These are phyloP conservation scores for Hymenoscyphus fructigenus DNA, from an alignment of 2,329 filamentous ascomycete species.

Conservation along the genomic window DNA sequence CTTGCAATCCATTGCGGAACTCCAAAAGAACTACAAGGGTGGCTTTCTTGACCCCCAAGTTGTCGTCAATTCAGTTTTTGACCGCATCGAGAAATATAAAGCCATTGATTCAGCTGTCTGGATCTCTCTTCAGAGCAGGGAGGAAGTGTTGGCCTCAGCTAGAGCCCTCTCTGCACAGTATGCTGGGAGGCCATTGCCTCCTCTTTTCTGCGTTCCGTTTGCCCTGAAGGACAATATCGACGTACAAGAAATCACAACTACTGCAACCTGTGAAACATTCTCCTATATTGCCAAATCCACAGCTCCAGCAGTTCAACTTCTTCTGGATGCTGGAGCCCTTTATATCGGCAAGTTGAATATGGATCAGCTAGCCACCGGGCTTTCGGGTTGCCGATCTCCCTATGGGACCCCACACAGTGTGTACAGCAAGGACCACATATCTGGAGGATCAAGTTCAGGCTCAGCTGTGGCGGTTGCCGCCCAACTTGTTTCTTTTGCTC, in stretches of 20 bases:
- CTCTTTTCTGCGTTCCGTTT: slow-evolving; percentile 57
- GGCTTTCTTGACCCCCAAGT: slow-evolving; percentile 44
- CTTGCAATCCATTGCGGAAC: slow-evolving; percentile 38
- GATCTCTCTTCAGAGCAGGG: slow-evolving; percentile 45
- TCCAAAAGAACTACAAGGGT: slow-evolving; percentile 45
- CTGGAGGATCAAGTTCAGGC: slow-evolving; percentile 54
- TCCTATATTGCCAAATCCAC: slow-evolving; percentile 47
- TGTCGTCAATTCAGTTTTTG: slow-evolving; percentile 45
- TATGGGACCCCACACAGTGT: slow-evolving; percentile 56
- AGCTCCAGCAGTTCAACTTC: slow-evolving; percentile 46
- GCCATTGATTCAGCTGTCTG: slow-evolving; percentile 49
- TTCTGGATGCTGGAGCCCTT: slow-evolving; percentile 52
- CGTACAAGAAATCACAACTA: slow-evolving; percentile 49
- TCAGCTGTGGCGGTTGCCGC: slow-evolving; percentile 53
- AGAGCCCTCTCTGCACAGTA: slow-evolving; percentile 43
- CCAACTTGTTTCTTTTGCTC: slow-evolving; percentile 51
- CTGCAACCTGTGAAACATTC: slow-evolving; percentile 50
- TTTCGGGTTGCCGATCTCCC: slow-evolving; percentile 57
- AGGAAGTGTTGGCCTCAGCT: slow-evolving; percentile 43
- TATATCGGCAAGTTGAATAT: slow-evolving; percentile 59
- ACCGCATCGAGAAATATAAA: slow-evolving; percentile 49
- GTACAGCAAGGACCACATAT: slow-evolving; percentile 49
- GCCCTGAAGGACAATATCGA: slow-evolving; percentile 58
- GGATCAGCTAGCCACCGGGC: slow-evolving; percentile 62
- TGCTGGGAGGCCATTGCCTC: slow-evolving; percentile 45